Percentiles rank a stretch among this genome's conserved stretches.
Conservation (phyloP, 768 basidiomycete species). For the Cyclocybe aegerita region DNA sequence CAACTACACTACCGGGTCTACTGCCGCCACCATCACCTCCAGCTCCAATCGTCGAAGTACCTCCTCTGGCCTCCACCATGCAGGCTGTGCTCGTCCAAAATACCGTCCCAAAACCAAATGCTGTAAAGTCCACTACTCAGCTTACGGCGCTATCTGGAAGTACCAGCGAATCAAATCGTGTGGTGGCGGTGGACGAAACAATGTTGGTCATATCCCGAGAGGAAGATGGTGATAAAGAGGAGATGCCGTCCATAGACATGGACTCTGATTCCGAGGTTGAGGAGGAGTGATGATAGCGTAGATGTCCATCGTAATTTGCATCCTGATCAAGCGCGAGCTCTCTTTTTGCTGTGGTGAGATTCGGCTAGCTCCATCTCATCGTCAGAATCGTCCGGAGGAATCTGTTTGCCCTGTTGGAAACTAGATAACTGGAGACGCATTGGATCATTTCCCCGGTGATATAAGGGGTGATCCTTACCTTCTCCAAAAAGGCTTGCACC, state of each 20-base stretch:
- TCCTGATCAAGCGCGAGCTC: conserved; percentile 15
- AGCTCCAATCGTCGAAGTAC: too few relatives aligned
- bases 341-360: conserved; percentile 21
- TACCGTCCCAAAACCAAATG: too few relatives aligned
- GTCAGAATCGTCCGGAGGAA: conserved; percentile 30
- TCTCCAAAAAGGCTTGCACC: conserved; percentile 50
- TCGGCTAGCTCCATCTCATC: conserved; percentile 30
- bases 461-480: conserved; percentile 34
- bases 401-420: conserved; percentile 15
- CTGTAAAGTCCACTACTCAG: too few relatives aligned
- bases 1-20: too few relatives aligned
- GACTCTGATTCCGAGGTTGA: conserved; percentile 76
- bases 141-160: too few relatives aligned
- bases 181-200: too few relatives aligned
- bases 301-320: neutral
- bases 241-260: conserved; percentile 76
- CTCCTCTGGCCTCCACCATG: too few relatives aligned
- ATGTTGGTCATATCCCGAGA: conserved; percentile 1
- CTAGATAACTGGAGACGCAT: conserved; percentile 15
- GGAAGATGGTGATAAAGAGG: conserved; percentile 54
- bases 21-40: too few relatives aligned
- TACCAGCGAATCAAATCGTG: too few relatives aligned
- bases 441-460: conserved; percentile 1
- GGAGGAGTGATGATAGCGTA: conserved; percentile 17
- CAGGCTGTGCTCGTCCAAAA: too few relatives aligned